Evolutionary conservation across 2,329 filamentous ascomycete species (phyloP).

Genomic region (Epichloe glyceriae): DNA sequence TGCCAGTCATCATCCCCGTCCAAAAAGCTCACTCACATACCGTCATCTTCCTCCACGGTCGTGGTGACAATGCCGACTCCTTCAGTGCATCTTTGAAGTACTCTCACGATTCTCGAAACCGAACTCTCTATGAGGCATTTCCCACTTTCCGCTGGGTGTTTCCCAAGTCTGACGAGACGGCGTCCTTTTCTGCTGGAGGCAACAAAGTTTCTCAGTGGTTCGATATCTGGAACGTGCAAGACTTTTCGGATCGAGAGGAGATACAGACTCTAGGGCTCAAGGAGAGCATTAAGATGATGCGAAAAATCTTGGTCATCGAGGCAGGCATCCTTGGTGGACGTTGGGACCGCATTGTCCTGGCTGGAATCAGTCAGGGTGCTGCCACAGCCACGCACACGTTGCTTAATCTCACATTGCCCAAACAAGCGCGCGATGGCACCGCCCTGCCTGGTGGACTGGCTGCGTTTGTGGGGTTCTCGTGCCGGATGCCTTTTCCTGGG

Average conservation of each 20-base stretch:
- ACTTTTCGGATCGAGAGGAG: slow-evolving; percentile 28
- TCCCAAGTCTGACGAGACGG: slow-evolving; percentile 25
- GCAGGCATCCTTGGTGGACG: slow-evolving; percentile 22
- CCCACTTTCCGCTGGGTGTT: slow-evolving; percentile 38
- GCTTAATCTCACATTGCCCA: slow-evolving; percentile 20
- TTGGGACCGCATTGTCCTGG: slow-evolving; percentile 27
- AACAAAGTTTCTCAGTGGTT: slow-evolving; percentile 33
- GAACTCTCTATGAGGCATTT: slow-evolving; percentile 24
- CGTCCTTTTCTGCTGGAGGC: slow-evolving; percentile 11
- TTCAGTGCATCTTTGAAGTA: slow-evolving; percentile 19
- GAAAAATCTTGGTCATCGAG: slow-evolving; percentile 21
- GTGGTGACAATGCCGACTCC: slow-evolving; percentile 25
- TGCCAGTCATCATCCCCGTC: neutral
- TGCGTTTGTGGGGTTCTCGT: slow-evolving; percentile 27
- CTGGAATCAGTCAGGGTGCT: slow-evolving; percentile 33
- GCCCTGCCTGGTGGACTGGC: slow-evolving; percentile 8
- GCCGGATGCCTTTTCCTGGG: slow-evolving; percentile 23
- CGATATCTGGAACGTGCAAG: slow-evolving; percentile 31
- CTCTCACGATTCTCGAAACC: slow-evolving; percentile 18
- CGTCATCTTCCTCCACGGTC: slow-evolving; percentile 32
- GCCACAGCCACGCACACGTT: slow-evolving; percentile 26
- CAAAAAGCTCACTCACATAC: slow-evolving; percentile 24
- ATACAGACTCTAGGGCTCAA: slow-evolving; percentile 27
- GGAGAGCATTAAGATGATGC: slow-evolving; percentile 23
- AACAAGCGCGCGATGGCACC: neutral